Evolutionary conservation across 2,329 filamentous ascomycete genomes (phyloP), one percentile per base, ranked within the genome.

Genomic region (Elsinoe ampelina): DNA sequence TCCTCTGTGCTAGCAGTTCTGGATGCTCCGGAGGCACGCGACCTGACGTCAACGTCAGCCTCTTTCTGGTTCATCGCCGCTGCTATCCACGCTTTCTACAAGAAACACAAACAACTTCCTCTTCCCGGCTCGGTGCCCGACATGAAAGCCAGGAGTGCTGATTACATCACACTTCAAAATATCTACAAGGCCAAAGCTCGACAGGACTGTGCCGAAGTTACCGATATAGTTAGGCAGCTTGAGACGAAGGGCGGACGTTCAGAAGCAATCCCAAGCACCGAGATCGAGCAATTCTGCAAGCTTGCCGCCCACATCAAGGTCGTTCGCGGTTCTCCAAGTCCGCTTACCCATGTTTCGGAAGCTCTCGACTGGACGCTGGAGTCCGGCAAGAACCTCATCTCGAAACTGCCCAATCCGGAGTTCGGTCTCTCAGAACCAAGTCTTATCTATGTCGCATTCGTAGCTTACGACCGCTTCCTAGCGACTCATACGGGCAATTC

Each of bases 271-370:
- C 38, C 56, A 10, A 62, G 67, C 68, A 61, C 66, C 2, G 65
- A 65, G 2, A 84, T 97, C 45, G 91, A 95, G 66, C 77, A 86
- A 35, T 97, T 96, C 71, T 97, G 92, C 80, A 96, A 95, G 73
- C 95, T 95, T 63, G 92, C 91, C 51, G 87, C 87, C 47, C 93
- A 95, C 68, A 86, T 95, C 68, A 95, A 93, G 72, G 80, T 97
- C 48, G 84, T 97, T 58, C 86, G 86, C 26, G 82, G 82, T 15
- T 56, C 54, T 5, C 4, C 54, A 13, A 72, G 77, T 26, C 73
- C 75, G 2, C 76, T 84, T 48, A 77, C 77, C 35, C 64, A 77
- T n/a, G 70, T 72, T 1, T 68, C 70, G 13, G 68, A 70, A 54
- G 67, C 67, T 47, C 67, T 74, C 52, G 71, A 69, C 20, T 72